Evolutionary conservation across 306 rosid species (phyloP).

Genomic region (barrel medic (Medicago truncatula)): DNA sequence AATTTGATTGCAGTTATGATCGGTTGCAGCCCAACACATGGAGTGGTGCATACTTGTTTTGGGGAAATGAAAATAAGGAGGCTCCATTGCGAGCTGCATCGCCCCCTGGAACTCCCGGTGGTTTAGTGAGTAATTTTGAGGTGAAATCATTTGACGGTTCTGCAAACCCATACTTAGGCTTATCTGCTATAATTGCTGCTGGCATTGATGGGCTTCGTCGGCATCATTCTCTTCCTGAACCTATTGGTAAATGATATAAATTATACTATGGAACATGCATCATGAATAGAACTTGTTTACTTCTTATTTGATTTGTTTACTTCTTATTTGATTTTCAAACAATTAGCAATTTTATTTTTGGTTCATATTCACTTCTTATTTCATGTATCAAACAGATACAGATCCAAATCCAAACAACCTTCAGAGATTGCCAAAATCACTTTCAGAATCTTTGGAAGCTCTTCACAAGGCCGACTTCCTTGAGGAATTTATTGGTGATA

Average conservation of each 20-base stretch:
- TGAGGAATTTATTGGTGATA: constrained; percentile 63
- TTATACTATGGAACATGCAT: not conserved
- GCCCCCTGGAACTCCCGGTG: constrained; percentile 77
- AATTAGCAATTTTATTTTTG: too few species aligned
- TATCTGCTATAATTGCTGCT: constrained; percentile 84
- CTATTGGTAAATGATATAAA: constrained; percentile 60
- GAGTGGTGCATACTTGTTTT: constrained; percentile 83
- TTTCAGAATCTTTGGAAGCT: constrained; percentile 81
- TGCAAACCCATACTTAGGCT: constrained; percentile 89
- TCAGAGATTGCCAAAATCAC: constrained; percentile 75
- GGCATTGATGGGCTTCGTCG: constrained; percentile 92
- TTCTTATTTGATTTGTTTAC: too few species aligned
- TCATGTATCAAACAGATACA: constrained; percentile 60
- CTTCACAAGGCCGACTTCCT: constrained; percentile 62
- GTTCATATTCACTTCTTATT: not conserved
- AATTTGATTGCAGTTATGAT: constrained; percentile 66
- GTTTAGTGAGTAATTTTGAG: constrained; percentile 86
- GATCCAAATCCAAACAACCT: constrained; percentile 59
- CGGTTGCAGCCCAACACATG: constrained; percentile 83
- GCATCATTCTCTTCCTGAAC: constrained; percentile 80
- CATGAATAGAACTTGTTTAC: too few species aligned
- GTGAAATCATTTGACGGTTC: constrained; percentile 85
- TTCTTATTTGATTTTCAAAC: too few species aligned
- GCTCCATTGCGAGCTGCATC: constrained; percentile 84
- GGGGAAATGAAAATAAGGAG: constrained; percentile 97